phyloP scores from a whole-genome alignment of 2,329 filamentous ascomycete genomes.

The Parascedosporium putredinis region DNA sequence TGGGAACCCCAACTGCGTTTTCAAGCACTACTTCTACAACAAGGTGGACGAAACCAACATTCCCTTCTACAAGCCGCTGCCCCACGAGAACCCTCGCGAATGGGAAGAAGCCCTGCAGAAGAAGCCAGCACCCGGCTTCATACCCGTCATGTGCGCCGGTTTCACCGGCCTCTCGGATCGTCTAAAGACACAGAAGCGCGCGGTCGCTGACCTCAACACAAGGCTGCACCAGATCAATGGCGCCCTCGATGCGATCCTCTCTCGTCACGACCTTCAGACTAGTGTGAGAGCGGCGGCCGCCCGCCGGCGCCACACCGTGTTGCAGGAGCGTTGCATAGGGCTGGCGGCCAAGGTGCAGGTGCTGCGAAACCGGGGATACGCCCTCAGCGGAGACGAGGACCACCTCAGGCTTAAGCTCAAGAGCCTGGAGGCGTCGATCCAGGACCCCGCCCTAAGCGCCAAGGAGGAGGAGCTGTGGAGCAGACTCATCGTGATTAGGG shows the following conservation, averaged over 20 bases:
- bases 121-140: conserved; percentile 65
- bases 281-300: conserved; percentile 65
- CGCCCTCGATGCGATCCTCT: conserved; percentile 59
- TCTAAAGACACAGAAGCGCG: conserved; percentile 60
- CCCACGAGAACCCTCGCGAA: conserved; percentile 62
- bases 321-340: conserved; percentile 62
- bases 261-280: conserved; percentile 66
- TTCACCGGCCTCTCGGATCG: conserved; percentile 63
- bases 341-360: conserved; percentile 74
- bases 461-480: conserved; percentile 82
- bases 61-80: conserved; percentile 64
- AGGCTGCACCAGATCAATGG: conserved; percentile 72
- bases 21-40: conserved; percentile 84
- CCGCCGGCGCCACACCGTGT: conserved; percentile 58
- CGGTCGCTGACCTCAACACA: conserved; percentile 58
- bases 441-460: conserved; percentile 64
- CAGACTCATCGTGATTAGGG: conserved; percentile 62
- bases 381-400: conserved; percentile 69
- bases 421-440: conserved; percentile 56
- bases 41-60: conserved; percentile 63
- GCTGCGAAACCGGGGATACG: conserved; percentile 70
- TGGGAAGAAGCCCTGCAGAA: conserved; percentile 78
- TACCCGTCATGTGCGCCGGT: conserved; percentile 66
- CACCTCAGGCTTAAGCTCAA: conserved; percentile 63
- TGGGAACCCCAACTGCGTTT: conserved; percentile 54